These are phyloP conservation scores for Xylaria polymorpha DNA, from an alignment of 2,329 filamentous ascomycete species.

Conservation along the genomic window DNA sequence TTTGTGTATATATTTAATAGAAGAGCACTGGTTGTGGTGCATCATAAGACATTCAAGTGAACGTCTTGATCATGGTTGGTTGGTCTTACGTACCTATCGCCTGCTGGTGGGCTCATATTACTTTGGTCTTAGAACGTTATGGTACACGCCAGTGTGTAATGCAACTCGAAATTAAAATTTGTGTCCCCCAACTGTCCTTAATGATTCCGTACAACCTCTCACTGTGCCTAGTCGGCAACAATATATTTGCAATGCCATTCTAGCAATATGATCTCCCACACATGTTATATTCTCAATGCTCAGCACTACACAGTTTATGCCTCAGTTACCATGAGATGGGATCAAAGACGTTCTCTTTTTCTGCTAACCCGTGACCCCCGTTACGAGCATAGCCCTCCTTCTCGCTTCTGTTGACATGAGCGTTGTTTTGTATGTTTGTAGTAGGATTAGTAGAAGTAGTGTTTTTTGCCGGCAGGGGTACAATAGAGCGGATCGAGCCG, in stretches of 20 bases:
- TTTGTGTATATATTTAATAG: slow-evolving; percentile 8
- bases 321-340: slow-evolving; percentile 30
- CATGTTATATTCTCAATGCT: background rate
- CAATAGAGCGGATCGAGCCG: slow-evolving; percentile 23
- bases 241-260: background rate
- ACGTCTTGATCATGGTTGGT: background rate
- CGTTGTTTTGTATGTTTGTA: background rate
- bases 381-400: background rate
- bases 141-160: slow-evolving; percentile 7
- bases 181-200: background rate
- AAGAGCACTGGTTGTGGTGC: background rate
- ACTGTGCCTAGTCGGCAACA: background rate
- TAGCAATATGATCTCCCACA: background rate
- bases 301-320: background rate
- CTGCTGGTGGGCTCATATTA: background rate
- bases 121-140: background rate
- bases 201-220: background rate
- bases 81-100: slow-evolving; percentile 3
- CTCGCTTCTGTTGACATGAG: background rate
- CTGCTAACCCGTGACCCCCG: background rate
- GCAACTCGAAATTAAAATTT: background rate
- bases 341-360: slow-evolving; percentile 15
- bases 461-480: slow-evolving; percentile 1
- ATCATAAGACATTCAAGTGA: background rate
- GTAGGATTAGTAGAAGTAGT: background rate